Base-by-base conservation (phyloP, 352 stramenopile species). In the Phytophthora tubulina region DNA sequence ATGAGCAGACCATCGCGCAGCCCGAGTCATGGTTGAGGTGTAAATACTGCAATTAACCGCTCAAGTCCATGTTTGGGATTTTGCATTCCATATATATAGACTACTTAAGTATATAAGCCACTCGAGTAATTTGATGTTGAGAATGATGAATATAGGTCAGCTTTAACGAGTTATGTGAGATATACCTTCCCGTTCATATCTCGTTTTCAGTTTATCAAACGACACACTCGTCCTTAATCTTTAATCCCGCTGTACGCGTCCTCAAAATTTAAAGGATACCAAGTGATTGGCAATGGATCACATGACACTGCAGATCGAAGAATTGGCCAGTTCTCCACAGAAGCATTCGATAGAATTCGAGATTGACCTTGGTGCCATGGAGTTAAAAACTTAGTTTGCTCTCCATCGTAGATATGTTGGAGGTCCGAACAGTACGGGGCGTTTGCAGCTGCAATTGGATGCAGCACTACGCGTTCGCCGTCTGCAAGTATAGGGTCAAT, bases 261-360 rank as follows among this genome's bases (percentile, higher is more conserved):
- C 45, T 70, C 63, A 59, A 50, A 49, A 15, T 69, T 58, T 10
- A 76, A 46, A 21, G 63, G 51, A 36, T 73, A 76, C 44, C 61
- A 59, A 32, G 41, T 69, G 17, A 10, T 42, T 60, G 63, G 55
- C 17, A 6, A 62, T 11, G 45, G 11, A 8, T 42, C 31, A 52
- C 63, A 73, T 1, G 30, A 45, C 1, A 66, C 63, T 36, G 48
- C 21, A 6, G 33, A 2, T 50, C 52, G 31, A 31, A 68, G 39
- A 2, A 30, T n/a, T 42, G 30, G 38, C 60, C 60, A 68, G 31
- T 51, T 72, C 17, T 49, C 35, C n/a, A 38, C 14, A 10, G 49
- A 48, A 32, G 61, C 49, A 21, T 68, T 38, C 17, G 41, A 63
- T 38, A 69, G 30, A 42, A 55, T 13, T 6, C 2, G 11, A 35